phyloP scores from a whole-genome alignment of 2,329 filamentous ascomycete species.

The Teratosphaeriaceae sp. region DNA sequence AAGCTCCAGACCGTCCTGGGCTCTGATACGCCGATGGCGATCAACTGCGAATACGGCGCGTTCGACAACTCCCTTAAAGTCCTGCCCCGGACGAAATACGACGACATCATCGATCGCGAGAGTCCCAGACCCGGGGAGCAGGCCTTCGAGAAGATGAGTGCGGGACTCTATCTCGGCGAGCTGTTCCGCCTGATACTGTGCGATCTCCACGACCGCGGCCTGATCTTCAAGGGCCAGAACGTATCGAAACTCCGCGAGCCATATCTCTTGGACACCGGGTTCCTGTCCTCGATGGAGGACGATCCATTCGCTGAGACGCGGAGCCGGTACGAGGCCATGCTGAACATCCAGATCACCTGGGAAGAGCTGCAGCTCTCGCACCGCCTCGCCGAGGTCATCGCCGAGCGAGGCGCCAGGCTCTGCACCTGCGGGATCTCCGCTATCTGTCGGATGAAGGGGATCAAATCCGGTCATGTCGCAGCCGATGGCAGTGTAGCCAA shows the following conservation, averaged over 20 bases:
- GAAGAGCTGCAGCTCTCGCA: slow-evolving; percentile 25
- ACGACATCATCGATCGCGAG: slow-evolving; percentile 80
- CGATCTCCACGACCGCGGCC: slow-evolving; percentile 69
- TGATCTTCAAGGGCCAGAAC: slow-evolving; percentile 76
- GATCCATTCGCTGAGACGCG: slow-evolving; percentile 23
- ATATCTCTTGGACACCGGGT: slow-evolving; percentile 84
- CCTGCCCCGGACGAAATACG: slow-evolving; percentile 79
- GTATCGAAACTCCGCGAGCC: slow-evolving; percentile 68
- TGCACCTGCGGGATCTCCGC: slow-evolving; percentile 34
- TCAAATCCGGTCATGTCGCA: slow-evolving; percentile 30
- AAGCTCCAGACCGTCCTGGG: slow-evolving; percentile 77
- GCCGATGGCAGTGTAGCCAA: slow-evolving; percentile 35
- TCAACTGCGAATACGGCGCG: slow-evolving; percentile 97
- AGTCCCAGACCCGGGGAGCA: slow-evolving; percentile 92
- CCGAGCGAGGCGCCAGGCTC: slow-evolving; percentile 29
- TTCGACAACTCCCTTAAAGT: slow-evolving; percentile 94
- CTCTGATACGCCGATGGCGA: slow-evolving; percentile 76
- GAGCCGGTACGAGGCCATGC: slow-evolving; percentile 17
- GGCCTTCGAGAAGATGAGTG: slow-evolving; percentile 97
- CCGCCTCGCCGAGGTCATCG: slow-evolving; percentile 27
- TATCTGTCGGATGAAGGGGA: slow-evolving; percentile 30
- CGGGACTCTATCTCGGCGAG: slow-evolving; percentile 88
- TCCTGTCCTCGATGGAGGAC: slow-evolving; percentile 83
- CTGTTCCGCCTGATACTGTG: slow-evolving; percentile 84
- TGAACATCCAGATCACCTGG: slow-evolving; percentile 18